Evolutionary conservation across 2,329 filamentous ascomycete genomes (phyloP), one percentile per base, ranked within the genome.

Genomic region (Neospermospora avenae): DNA sequence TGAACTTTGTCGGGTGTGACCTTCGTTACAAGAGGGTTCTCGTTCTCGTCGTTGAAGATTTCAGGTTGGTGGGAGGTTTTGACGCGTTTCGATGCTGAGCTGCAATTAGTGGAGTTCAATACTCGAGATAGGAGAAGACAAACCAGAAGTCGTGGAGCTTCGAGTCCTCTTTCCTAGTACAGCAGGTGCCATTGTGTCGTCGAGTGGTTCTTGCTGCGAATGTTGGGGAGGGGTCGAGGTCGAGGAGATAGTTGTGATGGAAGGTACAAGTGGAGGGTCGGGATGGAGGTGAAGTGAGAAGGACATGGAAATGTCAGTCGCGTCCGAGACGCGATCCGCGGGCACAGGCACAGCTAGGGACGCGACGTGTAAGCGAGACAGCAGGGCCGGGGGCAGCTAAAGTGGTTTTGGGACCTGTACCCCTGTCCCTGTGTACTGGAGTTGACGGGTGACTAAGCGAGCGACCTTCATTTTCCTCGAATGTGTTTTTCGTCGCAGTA

Each of bases 31-130:
- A 84, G 80, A 2, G 83, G 84, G 59, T 88, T 85, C 63, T 82
- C 77, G 66, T 91, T 89, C 74, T 92, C 88, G 67, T 89, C 84
- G 66, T 87, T 85, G 69, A 83, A 79, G 48, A 68, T 66, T 49
- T 72, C 68, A 46, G 56, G 45, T 37, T 64, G 77, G 71, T 73
- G 73, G 65, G 77, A 76, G 65, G 77, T 77, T 74, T 80, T 81
- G 69, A 76, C 78, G 51, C 75, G 73, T 63, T 67, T 68, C n/a
- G 67, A 61, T 37, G 58, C 68, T 71, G 51, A 52, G 35, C 44
- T 45, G 53, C 28, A 52, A 16, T 58, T 44, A 28, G 52, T 62
- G 55, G 42, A 56, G 60, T 59, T 55, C 42, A 5, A 34, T 39
- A 35, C 25, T 28, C 20, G 5, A 44, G 25, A 28, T 25, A 60